Percentiles rank a stretch among this genome's conserved stretches.
These are phyloP conservation scores for Trapa incisa DNA, from an alignment of 345 rosid species.

Conservation along the genomic window DNA sequence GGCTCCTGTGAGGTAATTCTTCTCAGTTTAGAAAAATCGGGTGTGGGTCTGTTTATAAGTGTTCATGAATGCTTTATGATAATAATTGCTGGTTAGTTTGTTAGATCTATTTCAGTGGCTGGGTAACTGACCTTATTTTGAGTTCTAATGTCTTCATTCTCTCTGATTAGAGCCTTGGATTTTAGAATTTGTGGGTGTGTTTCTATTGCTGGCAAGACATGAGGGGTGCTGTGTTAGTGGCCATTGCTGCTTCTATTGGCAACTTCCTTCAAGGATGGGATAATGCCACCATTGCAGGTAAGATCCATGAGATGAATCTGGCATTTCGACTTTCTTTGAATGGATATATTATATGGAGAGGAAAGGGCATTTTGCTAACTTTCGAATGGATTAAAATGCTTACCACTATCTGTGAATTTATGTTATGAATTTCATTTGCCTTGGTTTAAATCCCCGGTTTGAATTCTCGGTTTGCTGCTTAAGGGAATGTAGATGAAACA, in stretches of 20 bases:
- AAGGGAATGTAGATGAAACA: too few species aligned
- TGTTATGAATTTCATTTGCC: neutral
- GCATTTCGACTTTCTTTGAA: neutral
- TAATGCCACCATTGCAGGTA: conserved; percentile 98
- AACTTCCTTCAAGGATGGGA: conserved; percentile 99
- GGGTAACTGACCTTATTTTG: neutral
- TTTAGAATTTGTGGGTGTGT: neutral
- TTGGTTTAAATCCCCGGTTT: neutral
- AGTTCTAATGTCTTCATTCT: neutral
- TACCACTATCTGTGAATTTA: neutral
- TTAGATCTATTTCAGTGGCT: neutral
- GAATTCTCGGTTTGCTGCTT: neutral
- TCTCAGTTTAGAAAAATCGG: too few species aligned
- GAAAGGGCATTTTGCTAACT: neutral
- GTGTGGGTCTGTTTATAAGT: too few species aligned
- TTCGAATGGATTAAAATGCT: neutral
- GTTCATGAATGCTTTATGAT: neutral
- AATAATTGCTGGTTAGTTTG: neutral
- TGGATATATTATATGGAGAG: neutral
- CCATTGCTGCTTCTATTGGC: conserved; percentile 82
- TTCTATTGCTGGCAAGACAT: conserved; percentile 18
- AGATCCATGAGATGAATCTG: conserved; percentile 1
- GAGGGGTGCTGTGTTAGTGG: conserved; percentile 79
- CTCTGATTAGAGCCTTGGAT: conserved; percentile 4
- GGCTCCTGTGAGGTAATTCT: too few species aligned